Base-by-base conservation (phyloP, 1,139 yeast genomes). In the Zygoascus sp. region DNA sequence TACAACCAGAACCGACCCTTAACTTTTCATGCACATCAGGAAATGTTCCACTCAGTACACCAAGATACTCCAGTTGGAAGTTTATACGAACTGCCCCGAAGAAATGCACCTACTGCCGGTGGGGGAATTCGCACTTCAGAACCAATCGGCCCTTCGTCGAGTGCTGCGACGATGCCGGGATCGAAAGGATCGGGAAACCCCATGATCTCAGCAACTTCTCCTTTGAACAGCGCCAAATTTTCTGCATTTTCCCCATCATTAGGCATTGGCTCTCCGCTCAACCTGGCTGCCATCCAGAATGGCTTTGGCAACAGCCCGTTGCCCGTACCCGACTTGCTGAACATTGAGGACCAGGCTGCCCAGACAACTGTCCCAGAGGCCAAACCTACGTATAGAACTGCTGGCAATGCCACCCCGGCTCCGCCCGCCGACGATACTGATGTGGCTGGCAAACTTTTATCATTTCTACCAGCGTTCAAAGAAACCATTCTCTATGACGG, bases 401-500 rank as follows among this genome's bases (percentile, higher is more conserved):
- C 4, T 15, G 34, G 34, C 15, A 30, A 15, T 11, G 4, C 34
- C 3, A 30, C 34, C 8, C 34, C 34, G 34, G 28, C 28, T n/a
- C 28, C 28, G 3, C 28, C 28, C 2, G 28, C 28, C 9, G 28
- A 25, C 9, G 28, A 25, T 25, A 25, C 28, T 3, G 28, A 25
- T 25, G 42, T 55, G 8, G 46, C 53, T 5, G 44, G 30, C 9
- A 28, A 49, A 25, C 48, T 57, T 22, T 46, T 58, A 27, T 44
- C 48, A 22, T 58, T 59, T 35, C 34, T 53, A 15, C 60, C 61
- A 3, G 55, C 58, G 2, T 41, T 42, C n/a, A 51, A 46, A 22
- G 61, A 57, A 13, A 45, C 58, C 0, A 54, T 53, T 10, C 41
- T 59, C 8, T 58, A 52, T 43, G 63, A 59, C 39, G 40, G 37